Evolutionary conservation across 2,329 filamentous ascomycete genomes (phyloP), one percentile per base, ranked within the genome.

Genomic region (Akanthomyces muscarius): DNA sequence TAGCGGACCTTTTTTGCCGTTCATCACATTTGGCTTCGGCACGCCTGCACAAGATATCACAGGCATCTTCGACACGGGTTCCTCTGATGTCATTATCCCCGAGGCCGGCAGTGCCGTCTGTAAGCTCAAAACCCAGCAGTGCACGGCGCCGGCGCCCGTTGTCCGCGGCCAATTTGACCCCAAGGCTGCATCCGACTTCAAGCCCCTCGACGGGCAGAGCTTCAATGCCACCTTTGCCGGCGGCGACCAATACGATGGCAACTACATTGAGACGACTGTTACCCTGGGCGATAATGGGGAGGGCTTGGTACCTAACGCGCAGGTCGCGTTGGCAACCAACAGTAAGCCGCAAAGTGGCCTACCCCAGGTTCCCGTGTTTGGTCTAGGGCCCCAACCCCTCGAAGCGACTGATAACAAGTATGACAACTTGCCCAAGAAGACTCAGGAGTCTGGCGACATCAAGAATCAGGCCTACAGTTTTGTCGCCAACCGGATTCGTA

Each of bases 381-480:
- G 57, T 14, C 2, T 60, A 7, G 57, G 57, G 2, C 57, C 11
- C 21, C 5, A 11, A 8, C 18, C 8, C 33, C 33, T 36, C 33
- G 57, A 51, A 33, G 45, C 45, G 21, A 51, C 57, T 2, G 33
- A 13, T 3, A 8, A n/a, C 2, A 51, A 28, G 48, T 60, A 60
- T 18, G 21, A 51, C 33, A 60, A 52, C 25, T 8, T 60, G 8
- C 57, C 57, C 5, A 52, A 28, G 33, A 60, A 28, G 18, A 42
- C 42, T 23, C 51, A 60, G 7, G 13, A 30, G 4, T 13, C 45
- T 14, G 47, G 57, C 30, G 21, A 42, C 23, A 52, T 38, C 45
- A 60, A 60, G 23, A 23, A n/a, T 8, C 45, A 60, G 21, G 21
- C 57, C 2, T 60, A 51, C 33, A 60, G 57, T 42, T 16, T 60